Conservation (phyloP, 176 grass and related monocot species). For the Oryza longistaminata region DNA sequence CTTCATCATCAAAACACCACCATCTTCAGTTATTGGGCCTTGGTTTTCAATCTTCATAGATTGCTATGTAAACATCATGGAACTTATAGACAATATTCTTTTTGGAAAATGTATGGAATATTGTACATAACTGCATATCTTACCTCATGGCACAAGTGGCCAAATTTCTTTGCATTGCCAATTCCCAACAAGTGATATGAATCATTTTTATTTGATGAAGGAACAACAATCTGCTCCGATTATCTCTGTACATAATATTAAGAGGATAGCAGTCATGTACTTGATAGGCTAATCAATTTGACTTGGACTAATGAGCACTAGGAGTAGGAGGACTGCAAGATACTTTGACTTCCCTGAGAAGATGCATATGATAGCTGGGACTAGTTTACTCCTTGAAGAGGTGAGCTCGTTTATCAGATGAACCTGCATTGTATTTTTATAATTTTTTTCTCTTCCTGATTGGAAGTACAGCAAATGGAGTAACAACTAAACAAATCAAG, state of each 20-base stretch:
- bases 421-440: neutral
- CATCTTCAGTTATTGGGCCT: too few relatives aligned
- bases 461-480: neutral
- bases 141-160: neutral
- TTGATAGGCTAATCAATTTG: neutral
- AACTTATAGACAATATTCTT: neutral
- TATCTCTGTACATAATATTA: neutral
- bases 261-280: constrained; percentile 11
- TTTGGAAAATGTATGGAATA: too few relatives aligned
- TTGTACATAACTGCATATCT: neutral
- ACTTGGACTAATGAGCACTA: neutral
- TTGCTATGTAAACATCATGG: neutral
- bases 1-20: neutral
- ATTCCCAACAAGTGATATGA: neutral
- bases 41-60: neutral
- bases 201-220: neutral
- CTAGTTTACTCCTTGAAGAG: neutral
- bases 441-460: neutral
- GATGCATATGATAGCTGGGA: neutral
- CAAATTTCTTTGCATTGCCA: neutral
- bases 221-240: neutral
- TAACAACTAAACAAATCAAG: constrained; percentile 28
- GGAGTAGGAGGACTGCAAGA: neutral
- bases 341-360: neutral
- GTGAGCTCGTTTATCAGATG: neutral